These are phyloP conservation scores for Pseudocercospora vitis DNA, from an alignment of 2,329 filamentous ascomycete species.

Conservation along the genomic window DNA sequence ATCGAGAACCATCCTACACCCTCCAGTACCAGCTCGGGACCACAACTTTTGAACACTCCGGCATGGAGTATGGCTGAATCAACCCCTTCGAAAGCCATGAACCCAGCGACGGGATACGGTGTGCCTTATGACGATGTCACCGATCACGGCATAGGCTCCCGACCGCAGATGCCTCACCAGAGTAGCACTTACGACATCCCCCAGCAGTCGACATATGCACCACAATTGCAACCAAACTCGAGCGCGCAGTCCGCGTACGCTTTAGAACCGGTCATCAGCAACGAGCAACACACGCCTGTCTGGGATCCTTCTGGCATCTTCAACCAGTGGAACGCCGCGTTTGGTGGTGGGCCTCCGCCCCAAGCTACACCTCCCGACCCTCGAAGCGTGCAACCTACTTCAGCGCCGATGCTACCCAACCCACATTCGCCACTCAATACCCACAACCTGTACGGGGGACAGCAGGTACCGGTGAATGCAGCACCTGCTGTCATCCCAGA, in stretches of 20 bases:
- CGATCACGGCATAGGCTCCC: slow-evolving; percentile 18
- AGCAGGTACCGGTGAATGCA: slow-evolving; percentile 25
- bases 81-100: slow-evolving; percentile 27
- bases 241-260: slow-evolving; percentile 28
- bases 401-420: slow-evolving; percentile 37
- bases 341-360: slow-evolving; percentile 64
- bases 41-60: slow-evolving; percentile 14
- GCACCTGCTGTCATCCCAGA: slow-evolving; percentile 22
- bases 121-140: slow-evolving; percentile 26
- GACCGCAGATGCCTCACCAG: slow-evolving; percentile 25
- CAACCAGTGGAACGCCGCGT: slow-evolving; percentile 94
- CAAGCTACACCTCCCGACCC: slow-evolving; percentile 45
- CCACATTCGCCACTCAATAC: slow-evolving; percentile 35
- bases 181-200: slow-evolving; percentile 26
- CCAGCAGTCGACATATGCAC: slow-evolving; percentile 23
- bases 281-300: slow-evolving; percentile 32
- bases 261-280: slow-evolving; percentile 32
- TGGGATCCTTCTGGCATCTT: slow-evolving; percentile 40
- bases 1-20: slow-evolving; percentile 42
- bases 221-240: slow-evolving; percentile 27
- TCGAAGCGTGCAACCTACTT: slow-evolving; percentile 24
- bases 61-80: slow-evolving; percentile 28
- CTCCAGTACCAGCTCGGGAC: slow-evolving; percentile 20
- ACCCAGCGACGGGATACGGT: slow-evolving; percentile 27
- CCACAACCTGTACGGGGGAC: slow-evolving; percentile 27